These are phyloP conservation scores for Xylaria sp. DNA, from an alignment of 2,329 filamentous ascomycete species.

Conservation along the genomic window DNA sequence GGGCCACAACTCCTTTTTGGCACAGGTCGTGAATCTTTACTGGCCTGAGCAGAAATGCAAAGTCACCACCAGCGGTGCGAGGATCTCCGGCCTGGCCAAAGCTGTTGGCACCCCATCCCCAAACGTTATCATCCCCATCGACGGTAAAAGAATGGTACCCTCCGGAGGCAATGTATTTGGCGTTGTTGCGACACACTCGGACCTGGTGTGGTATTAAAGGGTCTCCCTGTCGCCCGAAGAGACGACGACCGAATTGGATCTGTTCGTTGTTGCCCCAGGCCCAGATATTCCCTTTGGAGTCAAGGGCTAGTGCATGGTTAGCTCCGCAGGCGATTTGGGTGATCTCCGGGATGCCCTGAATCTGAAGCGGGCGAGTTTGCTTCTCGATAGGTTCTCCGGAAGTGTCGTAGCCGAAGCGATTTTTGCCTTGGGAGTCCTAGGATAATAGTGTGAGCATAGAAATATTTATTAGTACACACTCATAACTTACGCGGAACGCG, in stretches of 20 bases:
- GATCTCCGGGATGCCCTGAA: neutral
- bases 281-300: neutral
- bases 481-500: conserved; percentile 66
- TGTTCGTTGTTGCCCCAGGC: conserved; percentile 1
- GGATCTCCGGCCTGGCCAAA: conserved; percentile 71
- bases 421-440: conserved; percentile 2
- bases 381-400: neutral
- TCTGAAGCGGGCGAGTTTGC: neutral
- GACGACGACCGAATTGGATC: neutral
- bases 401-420: neutral
- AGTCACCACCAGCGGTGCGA: conserved; percentile 63
- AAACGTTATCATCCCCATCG: conserved; percentile 67
- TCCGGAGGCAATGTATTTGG: conserved; percentile 52
- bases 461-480: conserved; percentile 35
- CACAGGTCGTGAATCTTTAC: conserved; percentile 63
- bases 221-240: neutral
- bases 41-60: conserved; percentile 68
- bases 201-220: neutral
- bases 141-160: conserved; percentile 73
- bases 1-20: conserved; percentile 60
- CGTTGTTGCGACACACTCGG: neutral
- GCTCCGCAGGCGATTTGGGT: neutral
- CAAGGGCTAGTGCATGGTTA: neutral
- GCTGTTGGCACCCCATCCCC: conserved; percentile 61
- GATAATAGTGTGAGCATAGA: too few relatives aligned